Evolutionary conservation across 352 stramenopile species (phyloP), one percentile per base, ranked within the genome.

Genomic region (Phytopythium sindhum): DNA sequence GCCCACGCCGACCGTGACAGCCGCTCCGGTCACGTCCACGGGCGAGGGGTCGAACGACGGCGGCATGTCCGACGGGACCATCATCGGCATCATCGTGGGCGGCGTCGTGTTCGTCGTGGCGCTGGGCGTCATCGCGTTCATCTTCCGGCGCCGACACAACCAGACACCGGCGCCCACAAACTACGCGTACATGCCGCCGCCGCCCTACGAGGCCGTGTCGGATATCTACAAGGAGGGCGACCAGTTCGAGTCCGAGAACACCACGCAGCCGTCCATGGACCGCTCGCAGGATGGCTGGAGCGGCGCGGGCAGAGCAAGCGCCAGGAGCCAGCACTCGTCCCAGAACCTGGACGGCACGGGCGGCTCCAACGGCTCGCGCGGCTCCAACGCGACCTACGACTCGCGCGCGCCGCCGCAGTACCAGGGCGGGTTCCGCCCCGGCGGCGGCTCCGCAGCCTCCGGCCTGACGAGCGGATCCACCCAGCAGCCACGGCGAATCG

Each of bases 61-160:
- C 17, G 69, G 77, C 0, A 61, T 91, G 12, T 89, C 82, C 1
- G 67, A 68, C n/a, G 72, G 60, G 3, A 73, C 73, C 19, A 76
- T 79, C 17, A 73, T 89, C 60, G 80, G 73, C 15, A 89, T 91
- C 61, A 67, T 89, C 57, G 73, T 88, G n/a, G 78, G 74, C 14
- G 74, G 65, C 17, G 63, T 88, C 57, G 72, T 89, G 33, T 57
- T 86, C 9, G 63, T 87, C 0, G 69, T 77, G 21, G 78, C 67
- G 9, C n/a, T 87, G 11, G 50, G 80, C 17, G 72, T 83, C n/a
- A 65, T 75, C 17, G 69, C 69, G 4, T 39, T 84, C 21, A 68
- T 86, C 21, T 63, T 77, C 17, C 68, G 67, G 37, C 78, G 76
- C 4, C 74, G 80, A 23, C 67, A 57, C 51, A 64, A 59, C 56